Evolutionary conservation across 805 yeast species (phyloP).

Genomic region (Kodamaea leandrae): DNA sequence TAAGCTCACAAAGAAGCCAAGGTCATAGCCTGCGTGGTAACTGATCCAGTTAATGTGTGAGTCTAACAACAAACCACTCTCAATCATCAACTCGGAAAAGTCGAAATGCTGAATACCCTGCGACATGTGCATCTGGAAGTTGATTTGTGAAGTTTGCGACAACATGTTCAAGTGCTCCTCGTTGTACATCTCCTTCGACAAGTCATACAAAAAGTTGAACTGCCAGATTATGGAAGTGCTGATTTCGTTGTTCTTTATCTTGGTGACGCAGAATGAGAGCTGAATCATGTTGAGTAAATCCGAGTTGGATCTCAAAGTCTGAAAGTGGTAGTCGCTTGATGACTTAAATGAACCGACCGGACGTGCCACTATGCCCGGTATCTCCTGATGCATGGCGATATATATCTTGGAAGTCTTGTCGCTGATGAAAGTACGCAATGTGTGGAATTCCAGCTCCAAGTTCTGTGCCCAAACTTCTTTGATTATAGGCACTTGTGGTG

Average conservation of each 20-base stretch:
- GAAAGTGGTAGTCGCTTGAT: slow-evolving; percentile 91
- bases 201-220: slow-evolving; percentile 83
- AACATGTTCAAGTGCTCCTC: slow-evolving; percentile 80
- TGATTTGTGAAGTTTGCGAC: slow-evolving; percentile 73
- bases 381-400: slow-evolving; percentile 81
- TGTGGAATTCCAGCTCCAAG: slow-evolving; percentile 62
- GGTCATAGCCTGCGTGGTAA: slow-evolving; percentile 91
- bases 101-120: slow-evolving; percentile 76
- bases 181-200: slow-evolving; percentile 78
- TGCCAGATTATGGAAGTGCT: slow-evolving; percentile 91
- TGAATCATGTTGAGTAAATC: slow-evolving; percentile 86
- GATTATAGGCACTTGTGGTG: slow-evolving; percentile 46
- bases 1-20: slow-evolving; percentile 81
- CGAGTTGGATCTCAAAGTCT: slow-evolving; percentile 87
- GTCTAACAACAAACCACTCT: slow-evolving; percentile 80
- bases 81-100: slow-evolving; percentile 81
- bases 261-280: slow-evolving; percentile 46
- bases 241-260: slow-evolving; percentile 34
- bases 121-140: slow-evolving; percentile 68
- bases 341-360: slow-evolving; percentile 93
- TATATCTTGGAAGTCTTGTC: slow-evolving; percentile 47
- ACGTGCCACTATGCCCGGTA: slow-evolving; percentile 93
- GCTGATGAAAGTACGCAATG: slow-evolving; percentile 56
- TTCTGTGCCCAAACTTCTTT: slow-evolving; percentile 76
- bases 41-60: slow-evolving; percentile 79